Base-by-base conservation (phyloP, 805 yeast species). In the Saccharomycopsis vini region DNA sequence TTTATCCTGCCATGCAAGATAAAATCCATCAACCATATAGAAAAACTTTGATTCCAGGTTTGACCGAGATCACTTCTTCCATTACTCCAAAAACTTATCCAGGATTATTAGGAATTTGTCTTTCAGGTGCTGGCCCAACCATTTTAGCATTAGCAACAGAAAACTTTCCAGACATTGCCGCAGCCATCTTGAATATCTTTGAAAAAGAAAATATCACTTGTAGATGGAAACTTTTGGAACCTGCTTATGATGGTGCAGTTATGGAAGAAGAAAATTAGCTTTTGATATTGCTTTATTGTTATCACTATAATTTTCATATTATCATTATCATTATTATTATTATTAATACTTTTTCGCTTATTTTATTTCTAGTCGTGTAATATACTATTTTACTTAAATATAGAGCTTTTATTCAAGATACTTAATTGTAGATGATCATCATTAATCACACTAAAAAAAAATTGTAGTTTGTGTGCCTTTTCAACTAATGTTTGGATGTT, bases 81-180 rank as follows among this genome's bases (percentile, higher is more conserved):
- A 80, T 92, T 41, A 85, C 94, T 0, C 95, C 97, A 35, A 71
- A 74, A 36, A 69, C 84, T 4, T 84, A 85, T 59, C 81, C 81
- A 1, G 97, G 97, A 3, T 70, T 89, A 39, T 71, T 92, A 46
- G 98, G 98, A 42, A 86, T 92, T 54, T 92, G 98, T 61, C 71
- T 92, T 46, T 83, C 95, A 22, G 98, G 98, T 42, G 98, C 98
- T 5, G 98, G 98, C 6, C 98, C 98, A 45, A 92, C 98, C 5
- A 89, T 92, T 45, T 68, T 92, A 51, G 95, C 95, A 34, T 72
- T 92, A 50, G 97, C 98, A 3, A 88, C 96, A 3, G 81, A 75
- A 16, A 84, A 86, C 61, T 92, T 79, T 54, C 96, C 88, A 5
- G 71, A 67, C 10, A 88, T 92, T 54, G 95, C 98, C 5, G 59